Evolutionary conservation across 2,329 filamentous ascomycete species (phyloP).

Genomic region (Cladophialophora carrionii): DNA sequence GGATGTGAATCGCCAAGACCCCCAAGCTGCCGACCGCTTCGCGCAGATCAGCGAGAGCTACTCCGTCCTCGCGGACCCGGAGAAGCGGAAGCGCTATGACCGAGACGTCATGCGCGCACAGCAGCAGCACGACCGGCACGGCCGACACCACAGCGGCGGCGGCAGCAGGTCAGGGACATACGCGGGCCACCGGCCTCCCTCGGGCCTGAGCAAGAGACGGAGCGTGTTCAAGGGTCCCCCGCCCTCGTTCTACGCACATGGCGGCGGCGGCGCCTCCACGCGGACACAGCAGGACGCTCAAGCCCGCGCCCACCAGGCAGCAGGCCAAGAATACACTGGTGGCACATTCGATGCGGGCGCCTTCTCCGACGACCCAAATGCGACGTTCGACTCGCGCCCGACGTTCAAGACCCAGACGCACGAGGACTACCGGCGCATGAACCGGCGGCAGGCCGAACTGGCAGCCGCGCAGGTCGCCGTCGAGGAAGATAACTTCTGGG

Average conservation of each 20-base stretch:
- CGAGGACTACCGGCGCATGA: constrained; percentile 59
- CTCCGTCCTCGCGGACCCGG: constrained; percentile 69
- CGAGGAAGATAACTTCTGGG: constrained; percentile 44
- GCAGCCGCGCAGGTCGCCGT: constrained; percentile 42
- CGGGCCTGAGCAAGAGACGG: constrained; percentile 75
- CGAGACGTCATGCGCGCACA: constrained; percentile 53
- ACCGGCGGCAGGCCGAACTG: constrained; percentile 47
- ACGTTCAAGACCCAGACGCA: constrained; percentile 75
- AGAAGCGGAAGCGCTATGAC: constrained; percentile 81
- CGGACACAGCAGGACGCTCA: constrained; percentile 69
- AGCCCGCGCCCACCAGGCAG: constrained; percentile 57
- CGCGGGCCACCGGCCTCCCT: constrained; percentile 64
- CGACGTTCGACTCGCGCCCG: constrained; percentile 71
- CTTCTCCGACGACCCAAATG: constrained; percentile 37
- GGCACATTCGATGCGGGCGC: constrained; percentile 33
- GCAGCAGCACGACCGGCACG: constrained; percentile 40
- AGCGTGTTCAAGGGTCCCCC: constrained; percentile 81
- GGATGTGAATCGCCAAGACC: constrained; percentile 81
- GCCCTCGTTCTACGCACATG: constrained; percentile 81
- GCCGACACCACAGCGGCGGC: constrained; percentile 41
- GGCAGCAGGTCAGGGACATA: constrained; percentile 39
- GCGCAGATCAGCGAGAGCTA: constrained; percentile 84
- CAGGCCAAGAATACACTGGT: constrained; percentile 14
- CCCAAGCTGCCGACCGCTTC: constrained; percentile 73
- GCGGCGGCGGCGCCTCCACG: constrained; percentile 59